Percentiles rank a stretch among this genome's conserved stretches.
Conservation (phyloP, 1,284 basidiomycete genomes). For the Xanthoconium separans region DNA sequence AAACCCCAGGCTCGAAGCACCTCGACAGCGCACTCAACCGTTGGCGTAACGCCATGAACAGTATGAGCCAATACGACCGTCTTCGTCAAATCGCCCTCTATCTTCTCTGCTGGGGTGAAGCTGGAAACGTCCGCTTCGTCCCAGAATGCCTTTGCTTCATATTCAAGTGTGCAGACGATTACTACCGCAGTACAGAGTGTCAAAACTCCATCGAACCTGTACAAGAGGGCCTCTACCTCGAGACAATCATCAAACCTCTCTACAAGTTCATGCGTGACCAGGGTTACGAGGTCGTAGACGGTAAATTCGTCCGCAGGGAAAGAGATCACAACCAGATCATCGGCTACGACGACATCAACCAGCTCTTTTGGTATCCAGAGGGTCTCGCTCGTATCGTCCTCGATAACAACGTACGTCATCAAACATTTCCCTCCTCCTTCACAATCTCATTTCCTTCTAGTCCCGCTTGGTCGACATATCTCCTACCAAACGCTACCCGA, state of each 20-base stretch:
- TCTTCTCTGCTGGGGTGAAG: conserved; percentile 98
- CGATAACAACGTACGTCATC: conserved; percentile 69
- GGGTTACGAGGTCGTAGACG: conserved; percentile 94
- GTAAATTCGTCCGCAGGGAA: conserved; percentile 93
- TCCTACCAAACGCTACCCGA: conserved; percentile 89
- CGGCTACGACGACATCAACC: conserved; percentile 99
- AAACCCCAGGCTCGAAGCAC: conserved; percentile 74
- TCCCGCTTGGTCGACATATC: conserved; percentile 87
- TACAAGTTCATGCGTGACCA: conserved; percentile 98
- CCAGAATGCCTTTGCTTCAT: conserved; percentile 99
- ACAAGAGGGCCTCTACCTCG: conserved; percentile 92
- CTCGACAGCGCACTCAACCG: conserved; percentile 90
- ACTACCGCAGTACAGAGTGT: conserved; percentile 97
- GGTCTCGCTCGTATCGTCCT: conserved; percentile 92
- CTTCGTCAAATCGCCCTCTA: conserved; percentile 95
- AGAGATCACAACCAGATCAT: conserved; percentile 95
- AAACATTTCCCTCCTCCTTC: not conserved
- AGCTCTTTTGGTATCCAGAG: conserved; percentile 99
- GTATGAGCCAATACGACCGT: conserved; percentile 98
- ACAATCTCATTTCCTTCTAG: conserved; percentile 37
- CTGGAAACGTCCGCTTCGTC: conserved; percentile 94
- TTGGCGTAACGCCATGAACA: conserved; percentile 99
- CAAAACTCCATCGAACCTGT: conserved; percentile 94
- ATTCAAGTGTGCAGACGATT: conserved; percentile 99
- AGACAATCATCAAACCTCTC: conserved; percentile 90